Base-by-base conservation (phyloP, 768 basidiomycete species). In the Suillus subluteus region DNA sequence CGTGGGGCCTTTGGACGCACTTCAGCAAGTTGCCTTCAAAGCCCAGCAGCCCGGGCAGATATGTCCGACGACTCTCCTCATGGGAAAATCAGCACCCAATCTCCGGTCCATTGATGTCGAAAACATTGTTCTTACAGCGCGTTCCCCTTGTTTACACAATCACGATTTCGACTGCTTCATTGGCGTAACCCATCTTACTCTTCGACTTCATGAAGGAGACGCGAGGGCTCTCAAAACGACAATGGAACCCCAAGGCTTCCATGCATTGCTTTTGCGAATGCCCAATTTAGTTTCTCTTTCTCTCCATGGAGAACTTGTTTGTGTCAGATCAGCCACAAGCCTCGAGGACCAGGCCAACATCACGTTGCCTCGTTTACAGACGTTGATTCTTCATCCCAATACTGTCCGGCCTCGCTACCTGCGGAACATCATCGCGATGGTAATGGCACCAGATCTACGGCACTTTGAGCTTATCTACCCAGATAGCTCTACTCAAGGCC, bases 381-480 rank as follows among this genome's bases (percentile, higher is more conserved):
- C 72, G 6, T 70, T 76, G 62, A 70, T 76, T 58, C 67, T 76
- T 35, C 76, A 76, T 41, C 75, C 75, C 0, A 70, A 73, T 15
- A 71, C 74, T 38, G 52, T 76, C 58, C 77, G 78, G 46, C 76
- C 76, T 11, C 75, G 75, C 32, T 78, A 73, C 64, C 66, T 78
- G 63, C 75, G 76, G 62, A 70, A 76, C 32, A 73, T 73, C 21
- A 67, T 76, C 30, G 70, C 76, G 5, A 70, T 73, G 37, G 71
- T 76, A 26, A 69, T 70, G 15, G 76, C 75, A 0, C 75, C 76
- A 3, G 70, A 68, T 12, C 69, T 76, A 9, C 76, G 73, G 46
- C 76, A 76, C 23, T 76, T 76, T 32, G 76, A 76, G 43, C 76
- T 76, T 11, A 69, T 78, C 46, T 76, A 78, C 38, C 76, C 75